Evolutionary conservation across 108 stramenopile species (phyloP).

Genomic region (Cyclostephanos tholiformis): DNA sequence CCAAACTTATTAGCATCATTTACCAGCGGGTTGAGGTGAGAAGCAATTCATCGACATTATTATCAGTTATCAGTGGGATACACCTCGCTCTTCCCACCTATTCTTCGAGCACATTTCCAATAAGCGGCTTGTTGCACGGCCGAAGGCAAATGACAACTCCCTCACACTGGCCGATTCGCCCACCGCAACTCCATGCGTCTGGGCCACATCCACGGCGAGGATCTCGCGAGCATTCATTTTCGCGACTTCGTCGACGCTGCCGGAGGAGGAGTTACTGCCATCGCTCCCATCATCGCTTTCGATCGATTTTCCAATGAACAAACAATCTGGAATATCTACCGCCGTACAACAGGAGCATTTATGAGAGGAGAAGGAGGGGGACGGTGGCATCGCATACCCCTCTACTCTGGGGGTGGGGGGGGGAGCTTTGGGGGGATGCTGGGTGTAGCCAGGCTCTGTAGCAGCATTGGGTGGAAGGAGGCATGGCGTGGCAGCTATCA

Average conservation of each 20-base stretch:
- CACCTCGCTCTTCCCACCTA: slow-evolving; percentile 69
- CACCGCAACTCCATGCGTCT: slow-evolving; percentile 53
- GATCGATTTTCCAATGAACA: slow-evolving; percentile 50
- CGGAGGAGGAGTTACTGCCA: slow-evolving; percentile 13
- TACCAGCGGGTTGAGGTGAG: no score
- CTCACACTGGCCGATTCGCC: slow-evolving; percentile 82
- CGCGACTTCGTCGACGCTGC: not conserved
- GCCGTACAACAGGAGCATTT: no score
- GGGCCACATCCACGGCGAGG: slow-evolving; percentile 58
- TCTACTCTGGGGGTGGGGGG: no score
- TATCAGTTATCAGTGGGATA: not conserved
- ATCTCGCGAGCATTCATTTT: slow-evolving; percentile 27
- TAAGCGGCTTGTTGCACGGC: slow-evolving; percentile 83
- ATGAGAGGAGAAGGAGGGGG: no score
- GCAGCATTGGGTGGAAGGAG: no score
- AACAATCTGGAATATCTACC: slow-evolving; percentile 47
- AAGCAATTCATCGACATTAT: no score
- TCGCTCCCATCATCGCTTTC: slow-evolving; percentile 17
- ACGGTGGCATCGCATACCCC: no score
- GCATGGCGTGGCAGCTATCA: no score
- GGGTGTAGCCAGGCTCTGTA: no score
- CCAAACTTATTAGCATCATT: no score
- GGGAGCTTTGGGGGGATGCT: no score
- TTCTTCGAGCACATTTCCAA: slow-evolving; percentile 79
- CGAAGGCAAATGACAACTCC: slow-evolving; percentile 84